These are phyloP conservation scores for Corylus americana DNA, from an alignment of 306 rosid genomes.

Conservation along the genomic window DNA sequence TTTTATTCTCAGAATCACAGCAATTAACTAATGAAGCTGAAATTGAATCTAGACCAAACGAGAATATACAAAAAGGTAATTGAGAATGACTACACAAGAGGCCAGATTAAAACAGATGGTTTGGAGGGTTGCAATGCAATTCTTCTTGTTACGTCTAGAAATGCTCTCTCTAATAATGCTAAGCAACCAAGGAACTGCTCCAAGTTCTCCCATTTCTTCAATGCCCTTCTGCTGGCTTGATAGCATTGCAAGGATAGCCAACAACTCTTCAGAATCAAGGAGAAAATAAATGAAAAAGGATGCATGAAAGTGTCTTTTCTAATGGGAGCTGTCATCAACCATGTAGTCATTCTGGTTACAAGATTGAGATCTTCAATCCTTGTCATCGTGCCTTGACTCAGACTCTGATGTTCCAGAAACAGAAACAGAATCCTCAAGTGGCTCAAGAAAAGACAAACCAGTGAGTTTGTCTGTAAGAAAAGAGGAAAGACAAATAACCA, in stretches of 20 bases:
- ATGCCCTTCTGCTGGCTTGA: constrained; percentile 69
- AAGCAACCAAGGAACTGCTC: constrained; percentile 69
- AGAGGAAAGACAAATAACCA: no score
- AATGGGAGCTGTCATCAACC: no score
- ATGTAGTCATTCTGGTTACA: constrained; percentile 10
- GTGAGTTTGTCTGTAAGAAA: no score
- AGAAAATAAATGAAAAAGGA: no score
- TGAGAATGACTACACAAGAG: constrained; percentile 31
- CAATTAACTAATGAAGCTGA: constrained; percentile 39
- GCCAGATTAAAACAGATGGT: constrained; percentile 38
- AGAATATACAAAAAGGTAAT: constrained; percentile 51
- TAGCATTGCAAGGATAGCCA: constrained; percentile 77
- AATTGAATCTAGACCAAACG: constrained; percentile 27
- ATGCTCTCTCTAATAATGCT: constrained; percentile 53
- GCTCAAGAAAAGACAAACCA: no score
- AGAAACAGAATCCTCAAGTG: no score
- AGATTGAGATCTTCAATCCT: constrained; percentile 70
- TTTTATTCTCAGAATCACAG: constrained; percentile 37
- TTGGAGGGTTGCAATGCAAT: constrained; percentile 67
- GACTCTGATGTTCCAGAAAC: constrained; percentile 47
- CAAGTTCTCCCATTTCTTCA: constrained; percentile 76
- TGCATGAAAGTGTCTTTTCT: no score
- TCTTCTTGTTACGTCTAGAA: constrained; percentile 79
- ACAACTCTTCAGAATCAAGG: constrained; percentile 48
- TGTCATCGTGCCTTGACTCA: constrained; percentile 63